Conservation (phyloP, 345 rosid genomes). For the Pseudoturritis turrita region DNA sequence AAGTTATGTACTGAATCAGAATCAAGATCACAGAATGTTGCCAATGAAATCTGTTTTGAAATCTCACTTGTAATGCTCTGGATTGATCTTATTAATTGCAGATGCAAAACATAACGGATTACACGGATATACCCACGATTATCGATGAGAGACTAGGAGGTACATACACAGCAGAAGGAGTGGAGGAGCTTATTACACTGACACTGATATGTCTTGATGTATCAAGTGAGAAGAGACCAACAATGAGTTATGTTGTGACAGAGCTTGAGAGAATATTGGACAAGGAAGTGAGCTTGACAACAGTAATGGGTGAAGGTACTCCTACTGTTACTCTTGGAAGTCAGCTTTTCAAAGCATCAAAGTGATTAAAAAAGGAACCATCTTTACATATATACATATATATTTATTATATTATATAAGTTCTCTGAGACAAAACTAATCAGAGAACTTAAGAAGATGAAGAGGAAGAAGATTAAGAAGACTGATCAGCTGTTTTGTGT, state of each 20-base stretch:
- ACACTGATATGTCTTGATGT: constrained; percentile 52
- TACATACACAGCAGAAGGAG: constrained; percentile 74
- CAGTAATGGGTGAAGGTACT: constrained; percentile 81
- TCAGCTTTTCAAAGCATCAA: constrained; percentile 62
- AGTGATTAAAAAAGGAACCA: constrained; percentile 32
- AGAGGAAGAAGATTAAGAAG: constrained; percentile 20
- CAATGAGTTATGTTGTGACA: constrained; percentile 61
- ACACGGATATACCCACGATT: constrained; percentile 41
- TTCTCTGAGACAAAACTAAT: constrained; percentile 6
- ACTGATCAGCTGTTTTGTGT: constrained; percentile 60
- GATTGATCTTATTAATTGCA: constrained; percentile 20
- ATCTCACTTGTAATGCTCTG: constrained; percentile 10
- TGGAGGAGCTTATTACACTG: constrained; percentile 66
- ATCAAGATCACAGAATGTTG: not conserved
- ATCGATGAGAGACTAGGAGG: constrained; percentile 65
- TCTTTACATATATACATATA: constrained; percentile 27
- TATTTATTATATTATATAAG: constrained; percentile 4
- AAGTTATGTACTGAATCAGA: not conserved
- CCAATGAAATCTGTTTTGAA: not conserved
- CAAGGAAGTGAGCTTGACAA: constrained; percentile 77
- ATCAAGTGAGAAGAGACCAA: constrained; percentile 80
- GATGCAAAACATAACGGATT: constrained; percentile 60
- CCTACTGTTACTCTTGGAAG: constrained; percentile 84
- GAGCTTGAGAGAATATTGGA: constrained; percentile 76
- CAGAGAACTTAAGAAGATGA: constrained; percentile 29